Conservation (phyloP, 2,329 filamentous ascomycete species). For the Coniochaeta hoffmannii region DNA sequence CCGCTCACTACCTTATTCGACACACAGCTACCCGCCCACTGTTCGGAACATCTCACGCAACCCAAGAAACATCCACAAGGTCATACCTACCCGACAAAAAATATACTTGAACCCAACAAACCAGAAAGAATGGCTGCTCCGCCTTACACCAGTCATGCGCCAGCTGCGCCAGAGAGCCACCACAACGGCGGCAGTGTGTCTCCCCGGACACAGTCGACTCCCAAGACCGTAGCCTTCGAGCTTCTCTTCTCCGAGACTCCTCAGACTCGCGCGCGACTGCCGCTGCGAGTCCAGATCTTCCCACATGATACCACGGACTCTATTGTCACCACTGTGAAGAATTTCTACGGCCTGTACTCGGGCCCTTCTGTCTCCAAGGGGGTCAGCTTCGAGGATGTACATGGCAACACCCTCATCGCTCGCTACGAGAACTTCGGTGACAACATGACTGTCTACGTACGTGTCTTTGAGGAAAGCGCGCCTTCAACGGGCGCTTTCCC, state of each 20-base stretch:
- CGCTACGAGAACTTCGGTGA: conserved; percentile 92
- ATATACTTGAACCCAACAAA: background rate
- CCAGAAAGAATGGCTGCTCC: conserved; percentile 36
- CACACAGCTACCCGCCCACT: background rate
- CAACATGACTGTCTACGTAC: conserved; percentile 89
- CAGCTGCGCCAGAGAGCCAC: conserved; percentile 12
- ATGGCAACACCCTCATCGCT: conserved; percentile 86
- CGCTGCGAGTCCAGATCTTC: conserved; percentile 86
- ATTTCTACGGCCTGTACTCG: conserved; percentile 95
- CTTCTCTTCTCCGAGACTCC: conserved; percentile 62
- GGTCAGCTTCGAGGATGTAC: conserved; percentile 89
- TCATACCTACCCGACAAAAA: background rate
- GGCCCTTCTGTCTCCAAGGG: conserved; percentile 62
- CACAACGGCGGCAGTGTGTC: conserved; percentile 30
- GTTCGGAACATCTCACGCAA: background rate
- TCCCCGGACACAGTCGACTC: conserved; percentile 37
- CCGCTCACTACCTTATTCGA: background rate
- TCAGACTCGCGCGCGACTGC: conserved; percentile 65
- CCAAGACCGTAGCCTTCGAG: conserved; percentile 75
- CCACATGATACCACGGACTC: conserved; percentile 95
- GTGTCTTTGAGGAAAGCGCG: conserved; percentile 61
- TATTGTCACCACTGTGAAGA: conserved; percentile 97
- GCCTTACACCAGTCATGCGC: conserved; percentile 31
- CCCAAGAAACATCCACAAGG: background rate
- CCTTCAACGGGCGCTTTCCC: conserved; percentile 38